These are phyloP conservation scores for Diaporthe citriasiana DNA, from an alignment of 2,329 filamentous ascomycete genomes.

Conservation along the genomic window DNA sequence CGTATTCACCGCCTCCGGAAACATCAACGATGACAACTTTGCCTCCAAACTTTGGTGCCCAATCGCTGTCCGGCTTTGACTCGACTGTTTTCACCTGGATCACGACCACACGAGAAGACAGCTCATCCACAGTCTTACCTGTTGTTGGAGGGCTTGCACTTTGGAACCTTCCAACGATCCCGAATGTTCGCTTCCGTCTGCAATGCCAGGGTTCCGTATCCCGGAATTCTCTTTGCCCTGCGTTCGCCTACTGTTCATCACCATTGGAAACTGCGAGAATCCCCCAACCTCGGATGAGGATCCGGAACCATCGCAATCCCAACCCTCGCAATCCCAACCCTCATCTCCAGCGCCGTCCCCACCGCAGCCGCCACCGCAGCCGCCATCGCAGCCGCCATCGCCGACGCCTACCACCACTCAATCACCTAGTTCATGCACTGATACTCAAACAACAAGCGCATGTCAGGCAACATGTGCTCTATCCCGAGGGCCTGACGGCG, in stretches of 20 bases:
- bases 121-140: background rate
- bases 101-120: background rate
- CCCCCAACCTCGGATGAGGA: background rate
- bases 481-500: background rate
- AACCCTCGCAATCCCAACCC: background rate
- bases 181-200: background rate
- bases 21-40: conserved; percentile 9
- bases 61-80: background rate
- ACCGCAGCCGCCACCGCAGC: background rate
- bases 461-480: background rate
- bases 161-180: background rate
- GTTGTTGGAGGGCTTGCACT: background rate
- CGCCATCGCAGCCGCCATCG: background rate
- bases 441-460: background rate
- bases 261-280: background rate
- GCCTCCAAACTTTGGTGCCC: background rate
- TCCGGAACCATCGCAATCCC: background rate
- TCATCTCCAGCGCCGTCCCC: background rate
- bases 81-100: background rate
- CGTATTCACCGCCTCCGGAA: background rate
- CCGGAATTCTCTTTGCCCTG: background rate
- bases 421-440: background rate
- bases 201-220: background rate
- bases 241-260: background rate
- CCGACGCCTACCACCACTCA: background rate